These are phyloP conservation scores for Aspergillus avenaceus DNA, from an alignment of 495 filamentous ascomycete species.

Conservation along the genomic window DNA sequence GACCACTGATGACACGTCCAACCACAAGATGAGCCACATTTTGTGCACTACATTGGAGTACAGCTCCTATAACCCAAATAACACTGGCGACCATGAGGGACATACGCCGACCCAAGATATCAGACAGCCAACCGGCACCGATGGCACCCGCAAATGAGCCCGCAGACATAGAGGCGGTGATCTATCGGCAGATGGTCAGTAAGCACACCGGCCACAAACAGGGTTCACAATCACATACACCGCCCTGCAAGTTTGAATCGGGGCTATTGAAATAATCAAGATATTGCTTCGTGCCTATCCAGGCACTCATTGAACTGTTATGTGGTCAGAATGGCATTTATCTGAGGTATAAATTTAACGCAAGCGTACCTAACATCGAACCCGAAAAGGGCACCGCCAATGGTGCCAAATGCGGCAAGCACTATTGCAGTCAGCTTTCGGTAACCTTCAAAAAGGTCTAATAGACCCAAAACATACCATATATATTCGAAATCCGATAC, in stretches of 20 bases:
- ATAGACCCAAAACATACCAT: conserved; percentile 22
- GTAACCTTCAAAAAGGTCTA: neutral
- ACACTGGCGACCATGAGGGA: conserved; percentile 62
- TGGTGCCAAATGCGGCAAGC: conserved; percentile 48
- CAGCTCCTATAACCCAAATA: conserved; percentile 67
- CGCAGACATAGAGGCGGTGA: conserved; percentile 56
- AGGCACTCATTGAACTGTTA: conserved; percentile 61
- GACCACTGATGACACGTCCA: conserved; percentile 67
- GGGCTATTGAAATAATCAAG: conserved; percentile 63
- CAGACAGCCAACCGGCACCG: conserved; percentile 61
- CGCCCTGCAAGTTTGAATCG: conserved; percentile 57
- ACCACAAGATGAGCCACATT: conserved; percentile 61
- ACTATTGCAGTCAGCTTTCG: conserved; percentile 19
- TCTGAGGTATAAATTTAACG: neutral
- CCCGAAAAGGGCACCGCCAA: conserved; percentile 42
- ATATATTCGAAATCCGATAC: conserved; percentile 45
- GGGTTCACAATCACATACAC: conserved; percentile 24
- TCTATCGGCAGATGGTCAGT: conserved; percentile 16
- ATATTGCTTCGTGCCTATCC: conserved; percentile 67
- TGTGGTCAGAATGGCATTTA: neutral
- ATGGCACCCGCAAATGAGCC: conserved; percentile 64
- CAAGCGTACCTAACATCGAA: conserved; percentile 39
- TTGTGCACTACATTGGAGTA: conserved; percentile 60
- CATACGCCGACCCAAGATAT: conserved; percentile 61
- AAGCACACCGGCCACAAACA: neutral